These are phyloP conservation scores for Torulaspora quercuum DNA, from an alignment of 805 yeast genomes.

Conservation along the genomic window DNA sequence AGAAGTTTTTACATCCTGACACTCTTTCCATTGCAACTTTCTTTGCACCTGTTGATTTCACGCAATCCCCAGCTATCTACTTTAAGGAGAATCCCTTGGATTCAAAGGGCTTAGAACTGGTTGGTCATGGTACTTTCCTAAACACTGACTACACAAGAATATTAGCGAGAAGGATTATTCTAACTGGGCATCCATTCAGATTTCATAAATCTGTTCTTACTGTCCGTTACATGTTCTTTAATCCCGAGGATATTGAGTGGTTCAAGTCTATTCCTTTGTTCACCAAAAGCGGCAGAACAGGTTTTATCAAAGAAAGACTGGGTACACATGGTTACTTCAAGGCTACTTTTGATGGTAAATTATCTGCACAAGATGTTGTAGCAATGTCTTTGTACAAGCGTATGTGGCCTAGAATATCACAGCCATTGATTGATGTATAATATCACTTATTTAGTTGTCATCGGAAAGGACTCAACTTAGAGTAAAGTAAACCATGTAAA, in stretches of 20 bases:
- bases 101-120: conserved; percentile 51
- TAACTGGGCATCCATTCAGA: conserved; percentile 94
- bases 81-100: conserved; percentile 58
- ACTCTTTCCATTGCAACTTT: conserved; percentile 74
- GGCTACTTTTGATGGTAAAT: conserved; percentile 87
- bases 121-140: conserved; percentile 88
- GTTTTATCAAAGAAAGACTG: conserved; percentile 88
- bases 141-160: conserved; percentile 83
- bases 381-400: conserved; percentile 94
- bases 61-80: conserved; percentile 79
- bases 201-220: conserved; percentile 91
- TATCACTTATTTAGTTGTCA: not conserved
- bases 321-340: conserved; percentile 99
- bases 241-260: conserved; percentile 79
- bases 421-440: conserved; percentile 1
- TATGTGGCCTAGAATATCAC: conserved; percentile 72
- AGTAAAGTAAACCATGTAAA: too few species aligned
- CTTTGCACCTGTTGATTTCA: conserved; percentile 81
- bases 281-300: conserved; percentile 89
- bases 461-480: not conserved
- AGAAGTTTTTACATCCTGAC: conserved; percentile 79
- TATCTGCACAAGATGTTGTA: conserved; percentile 86
- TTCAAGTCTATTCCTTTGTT: conserved; percentile 89
- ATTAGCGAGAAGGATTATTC: conserved; percentile 78
- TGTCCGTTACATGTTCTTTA: conserved; percentile 95